Evolutionary conservation across 2,329 filamentous ascomycete species (phyloP).

Genomic region (Hymenoscyphus salicellus): DNA sequence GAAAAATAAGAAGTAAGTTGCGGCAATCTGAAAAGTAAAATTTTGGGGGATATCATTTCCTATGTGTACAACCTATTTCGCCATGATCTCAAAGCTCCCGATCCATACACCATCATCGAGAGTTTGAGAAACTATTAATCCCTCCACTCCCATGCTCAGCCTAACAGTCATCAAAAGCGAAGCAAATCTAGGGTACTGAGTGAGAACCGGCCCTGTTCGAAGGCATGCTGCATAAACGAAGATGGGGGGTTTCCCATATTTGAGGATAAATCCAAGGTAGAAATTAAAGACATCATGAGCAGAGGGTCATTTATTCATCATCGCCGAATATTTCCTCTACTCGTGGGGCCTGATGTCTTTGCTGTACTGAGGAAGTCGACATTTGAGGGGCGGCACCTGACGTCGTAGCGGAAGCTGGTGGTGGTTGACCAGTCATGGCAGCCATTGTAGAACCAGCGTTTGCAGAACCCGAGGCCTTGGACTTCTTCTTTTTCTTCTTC

Average conservation of each 20-base stretch:
- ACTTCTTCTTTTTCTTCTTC: conserved; percentile 40
- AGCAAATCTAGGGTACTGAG: background rate
- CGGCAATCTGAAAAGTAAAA: background rate
- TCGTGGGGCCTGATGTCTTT: conserved; percentile 42
- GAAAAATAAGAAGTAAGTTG: background rate
- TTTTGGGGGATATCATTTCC: background rate
- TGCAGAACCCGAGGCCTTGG: conserved; percentile 33
- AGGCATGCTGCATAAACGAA: background rate
- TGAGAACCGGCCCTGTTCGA: background rate
- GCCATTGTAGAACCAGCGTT: conserved; percentile 31
- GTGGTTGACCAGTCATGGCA: conserved; percentile 36
- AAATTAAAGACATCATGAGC: background rate
- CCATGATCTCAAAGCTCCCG: background rate
- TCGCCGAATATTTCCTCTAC: conserved; percentile 45
- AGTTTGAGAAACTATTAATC: background rate
- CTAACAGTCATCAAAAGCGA: background rate
- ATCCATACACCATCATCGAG: conserved; percentile 1
- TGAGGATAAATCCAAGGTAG: background rate
- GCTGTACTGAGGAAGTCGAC: conserved; percentile 35
- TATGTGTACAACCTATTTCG: background rate
- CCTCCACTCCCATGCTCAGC: background rate
- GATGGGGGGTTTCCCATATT: background rate
- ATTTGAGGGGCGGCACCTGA: conserved; percentile 40
- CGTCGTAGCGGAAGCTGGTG: conserved; percentile 35
- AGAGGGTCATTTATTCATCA: conserved; percentile 28